These are phyloP conservation scores for Jaapia argillacea DNA, from an alignment of 768 basidiomycete species.

Conservation along the genomic window DNA sequence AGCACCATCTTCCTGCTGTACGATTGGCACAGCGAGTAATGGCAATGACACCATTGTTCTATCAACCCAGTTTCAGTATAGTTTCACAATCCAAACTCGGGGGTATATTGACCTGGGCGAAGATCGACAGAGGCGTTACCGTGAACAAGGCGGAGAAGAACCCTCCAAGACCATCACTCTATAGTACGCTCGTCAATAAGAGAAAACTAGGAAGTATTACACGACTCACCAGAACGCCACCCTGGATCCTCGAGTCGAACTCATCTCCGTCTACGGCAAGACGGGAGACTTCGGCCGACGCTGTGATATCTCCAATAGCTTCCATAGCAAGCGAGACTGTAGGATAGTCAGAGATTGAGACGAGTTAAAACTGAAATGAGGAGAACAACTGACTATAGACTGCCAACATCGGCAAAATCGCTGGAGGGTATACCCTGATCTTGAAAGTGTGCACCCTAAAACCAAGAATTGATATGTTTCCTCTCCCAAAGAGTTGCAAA, in stretches of 20 bases:
- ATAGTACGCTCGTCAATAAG: background rate
- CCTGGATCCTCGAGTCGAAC: constrained; percentile 78
- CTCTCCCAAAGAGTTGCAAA: background rate
- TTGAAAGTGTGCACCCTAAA: constrained; percentile 68
- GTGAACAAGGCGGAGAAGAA: constrained; percentile 76
- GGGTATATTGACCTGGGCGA: constrained; percentile 62
- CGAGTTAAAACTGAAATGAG: background rate
- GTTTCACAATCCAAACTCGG: background rate
- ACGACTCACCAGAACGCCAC: constrained; percentile 59
- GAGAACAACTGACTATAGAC: constrained; percentile 37
- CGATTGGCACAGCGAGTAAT: constrained; percentile 81
- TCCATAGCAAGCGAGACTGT: constrained; percentile 74
- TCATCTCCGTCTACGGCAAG: constrained; percentile 63
- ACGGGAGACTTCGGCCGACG: constrained; percentile 73
- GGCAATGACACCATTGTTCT: constrained; percentile 78
- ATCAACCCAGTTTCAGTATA: too few species aligned
- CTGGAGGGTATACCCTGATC: constrained; percentile 64
- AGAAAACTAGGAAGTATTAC: too few species aligned
- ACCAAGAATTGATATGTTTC: background rate
- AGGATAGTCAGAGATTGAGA: background rate
- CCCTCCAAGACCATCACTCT: constrained; percentile 76
- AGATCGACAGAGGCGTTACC: constrained; percentile 69
- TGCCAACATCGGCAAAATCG: constrained; percentile 50
- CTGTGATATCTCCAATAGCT: constrained; percentile 78
- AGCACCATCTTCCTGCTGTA: constrained; percentile 71